Evolutionary conservation across 2,329 filamentous ascomycete genomes (phyloP).

Genomic region (Aspergillus hiratsukae): DNA sequence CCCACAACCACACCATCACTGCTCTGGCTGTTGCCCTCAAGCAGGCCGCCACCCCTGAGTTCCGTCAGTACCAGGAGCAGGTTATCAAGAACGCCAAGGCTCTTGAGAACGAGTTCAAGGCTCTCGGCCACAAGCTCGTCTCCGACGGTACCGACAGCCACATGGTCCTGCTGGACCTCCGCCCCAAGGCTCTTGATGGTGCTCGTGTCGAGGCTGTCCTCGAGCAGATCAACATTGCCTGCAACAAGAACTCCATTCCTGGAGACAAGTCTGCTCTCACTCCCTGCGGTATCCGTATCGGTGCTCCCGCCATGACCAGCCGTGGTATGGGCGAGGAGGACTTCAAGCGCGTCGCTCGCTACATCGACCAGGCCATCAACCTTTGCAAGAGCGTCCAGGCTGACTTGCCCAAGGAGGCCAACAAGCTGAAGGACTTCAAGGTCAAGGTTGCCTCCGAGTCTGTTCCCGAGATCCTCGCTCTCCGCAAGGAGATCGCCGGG

Average conservation of each 20-base stretch:
- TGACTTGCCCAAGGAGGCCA: conserved; percentile 86
- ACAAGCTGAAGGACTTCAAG: conserved; percentile 99
- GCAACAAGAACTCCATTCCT: conserved; percentile 99
- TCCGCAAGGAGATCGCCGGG: conserved; percentile 81
- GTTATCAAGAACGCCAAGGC: conserved; percentile 89
- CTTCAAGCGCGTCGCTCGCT: conserved; percentile 82
- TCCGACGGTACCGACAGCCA: conserved; percentile 96
- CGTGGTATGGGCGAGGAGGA: conserved; percentile 89
- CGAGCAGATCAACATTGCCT: conserved; percentile 97
- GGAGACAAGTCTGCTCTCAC: conserved; percentile 96
- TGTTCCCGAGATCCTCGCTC: conserved; percentile 73
- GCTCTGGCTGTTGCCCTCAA: conserved; percentile 91
- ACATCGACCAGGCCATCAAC: conserved; percentile 86
- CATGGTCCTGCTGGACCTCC: conserved; percentile 87
- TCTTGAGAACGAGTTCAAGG: conserved; percentile 70
- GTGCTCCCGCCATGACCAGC: conserved; percentile 94
- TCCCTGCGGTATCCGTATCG: conserved; percentile 90
- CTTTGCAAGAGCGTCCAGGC: conserved; percentile 84
- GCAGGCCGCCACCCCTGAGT: conserved; percentile 84
- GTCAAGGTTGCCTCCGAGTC: conserved; percentile 76
- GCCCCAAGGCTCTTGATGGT: conserved; percentile 81
- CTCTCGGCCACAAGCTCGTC: conserved; percentile 75
- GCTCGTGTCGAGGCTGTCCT: conserved; percentile 91
- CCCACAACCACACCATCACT: conserved; percentile 98
- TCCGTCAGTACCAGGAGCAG: conserved; percentile 86